Conservation (phyloP, 129 eudicot species). For the Kitagawia praeruptora region DNA sequence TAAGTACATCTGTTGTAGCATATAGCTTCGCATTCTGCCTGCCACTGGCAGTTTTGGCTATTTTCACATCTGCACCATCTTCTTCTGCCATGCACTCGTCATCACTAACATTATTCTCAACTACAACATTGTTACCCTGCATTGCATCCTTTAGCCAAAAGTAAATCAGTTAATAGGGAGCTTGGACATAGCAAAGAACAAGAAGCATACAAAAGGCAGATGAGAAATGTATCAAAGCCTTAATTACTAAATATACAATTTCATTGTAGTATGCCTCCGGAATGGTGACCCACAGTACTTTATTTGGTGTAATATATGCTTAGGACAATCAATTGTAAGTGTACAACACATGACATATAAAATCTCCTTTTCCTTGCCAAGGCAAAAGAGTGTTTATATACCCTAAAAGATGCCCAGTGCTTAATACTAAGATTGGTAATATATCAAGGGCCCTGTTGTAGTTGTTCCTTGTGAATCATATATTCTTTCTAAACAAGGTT, state of each 20-base stretch:
- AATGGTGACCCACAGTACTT: not conserved
- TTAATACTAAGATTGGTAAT: not conserved
- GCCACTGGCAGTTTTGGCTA: conserved; percentile 32
- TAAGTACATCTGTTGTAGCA: conserved; percentile 72
- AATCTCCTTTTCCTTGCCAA: not conserved
- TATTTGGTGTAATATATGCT: not conserved
- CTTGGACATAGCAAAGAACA: not conserved
- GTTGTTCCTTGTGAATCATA: not conserved
- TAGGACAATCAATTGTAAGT: not conserved
- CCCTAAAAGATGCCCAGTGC: not conserved
- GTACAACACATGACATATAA: not conserved
- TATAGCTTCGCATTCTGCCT: conserved; percentile 72
- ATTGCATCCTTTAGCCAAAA: conserved; percentile 29
- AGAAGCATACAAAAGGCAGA: not conserved
- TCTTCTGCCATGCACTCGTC: conserved; percentile 62
- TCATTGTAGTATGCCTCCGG: not conserved
- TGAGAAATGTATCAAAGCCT: not conserved
- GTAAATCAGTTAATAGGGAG: not conserved
- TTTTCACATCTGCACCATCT: conserved; percentile 13
- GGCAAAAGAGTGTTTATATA: too few species aligned
- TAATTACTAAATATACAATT: not conserved
- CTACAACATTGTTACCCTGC: conserved; percentile 9
- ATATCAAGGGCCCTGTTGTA: not conserved
- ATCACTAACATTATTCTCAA: conserved; percentile 16
- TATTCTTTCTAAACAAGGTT: not conserved